phyloP scores from a whole-genome alignment of 805 yeast species.

The Naumovozyma dairenensis region DNA sequence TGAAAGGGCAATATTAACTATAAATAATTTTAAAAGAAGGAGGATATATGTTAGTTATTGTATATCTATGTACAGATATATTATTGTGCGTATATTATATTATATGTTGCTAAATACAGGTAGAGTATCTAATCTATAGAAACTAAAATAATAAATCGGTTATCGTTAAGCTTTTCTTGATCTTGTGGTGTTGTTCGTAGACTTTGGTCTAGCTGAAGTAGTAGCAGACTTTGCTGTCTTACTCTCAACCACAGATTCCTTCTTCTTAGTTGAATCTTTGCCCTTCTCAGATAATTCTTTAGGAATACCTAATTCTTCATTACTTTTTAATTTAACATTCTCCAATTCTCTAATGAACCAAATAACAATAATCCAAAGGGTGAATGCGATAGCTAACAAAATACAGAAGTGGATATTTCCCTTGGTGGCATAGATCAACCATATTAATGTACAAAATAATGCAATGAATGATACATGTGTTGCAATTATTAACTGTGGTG shows the following conservation, averaged over 20 bases:
- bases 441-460: constrained; percentile 42
- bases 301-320: constrained; percentile 20
- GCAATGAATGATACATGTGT: constrained; percentile 76
- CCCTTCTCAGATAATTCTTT: constrained; percentile 14
- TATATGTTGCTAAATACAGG: too few species aligned
- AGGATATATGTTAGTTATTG: too few species aligned
- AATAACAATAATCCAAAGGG: constrained; percentile 69
- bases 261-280: constrained; percentile 3
- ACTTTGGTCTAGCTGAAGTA: constrained; percentile 2
- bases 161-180: constrained; percentile 9
- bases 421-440: constrained; percentile 50
- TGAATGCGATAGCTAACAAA: constrained; percentile 44
- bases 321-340: constrained; percentile 29
- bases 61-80: too few species aligned
- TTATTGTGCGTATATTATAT: too few species aligned
- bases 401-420: constrained; percentile 57
- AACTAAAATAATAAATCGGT: too few species aligned
- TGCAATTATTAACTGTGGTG: constrained; percentile 81
- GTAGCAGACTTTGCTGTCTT: background rate
- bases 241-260: background rate
- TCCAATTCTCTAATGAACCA: constrained; percentile 79
- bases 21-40: too few species aligned
- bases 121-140: too few species aligned
- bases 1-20: too few species aligned
- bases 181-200: constrained; percentile 1